A percentile compares a stretch with the other conserved stretches of the same genome.
phyloP scores from a whole-genome alignment of 2,329 filamentous ascomycete species.

The Chaetothyriales sp. region DNA sequence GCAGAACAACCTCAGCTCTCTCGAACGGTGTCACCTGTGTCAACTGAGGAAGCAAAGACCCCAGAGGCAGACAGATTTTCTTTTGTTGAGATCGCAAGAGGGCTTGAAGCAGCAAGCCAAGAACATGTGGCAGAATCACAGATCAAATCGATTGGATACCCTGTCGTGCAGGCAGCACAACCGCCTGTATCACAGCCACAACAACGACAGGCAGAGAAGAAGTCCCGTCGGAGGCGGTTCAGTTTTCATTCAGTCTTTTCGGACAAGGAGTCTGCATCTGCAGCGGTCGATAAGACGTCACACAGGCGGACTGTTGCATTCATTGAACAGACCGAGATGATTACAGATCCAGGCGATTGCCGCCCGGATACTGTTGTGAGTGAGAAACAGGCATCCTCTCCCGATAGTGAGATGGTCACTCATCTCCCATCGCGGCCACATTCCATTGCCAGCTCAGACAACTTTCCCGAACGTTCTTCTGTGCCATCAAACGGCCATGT shows the following conservation, averaged over 20 bases:
- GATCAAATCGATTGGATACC: background rate
- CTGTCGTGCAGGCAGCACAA: background rate
- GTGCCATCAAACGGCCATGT: background rate
- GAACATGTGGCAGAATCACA: background rate
- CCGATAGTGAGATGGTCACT: slow-evolving; percentile 1
- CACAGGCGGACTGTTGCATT: background rate
- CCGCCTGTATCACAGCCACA: background rate
- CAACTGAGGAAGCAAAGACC: slow-evolving; percentile 7
- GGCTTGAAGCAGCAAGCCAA: background rate
- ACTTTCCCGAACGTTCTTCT: background rate
- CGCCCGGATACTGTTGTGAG: background rate
- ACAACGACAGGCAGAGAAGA: background rate
- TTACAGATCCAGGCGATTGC: background rate
- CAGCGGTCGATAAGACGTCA: background rate
- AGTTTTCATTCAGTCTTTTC: background rate
- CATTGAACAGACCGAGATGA: background rate
- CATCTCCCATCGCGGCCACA: slow-evolving; percentile 11
- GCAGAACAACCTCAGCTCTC: background rate
- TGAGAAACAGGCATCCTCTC: background rate
- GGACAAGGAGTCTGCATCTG: background rate
- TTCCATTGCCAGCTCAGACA: background rate
- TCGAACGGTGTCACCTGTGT: slow-evolving; percentile 13
- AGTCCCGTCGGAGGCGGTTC: background rate
- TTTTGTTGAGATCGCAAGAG: background rate
- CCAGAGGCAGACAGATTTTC: background rate